phyloP scores from a whole-genome alignment of 2,329 filamentous ascomycete species.

The Lachnellula willkommii region DNA sequence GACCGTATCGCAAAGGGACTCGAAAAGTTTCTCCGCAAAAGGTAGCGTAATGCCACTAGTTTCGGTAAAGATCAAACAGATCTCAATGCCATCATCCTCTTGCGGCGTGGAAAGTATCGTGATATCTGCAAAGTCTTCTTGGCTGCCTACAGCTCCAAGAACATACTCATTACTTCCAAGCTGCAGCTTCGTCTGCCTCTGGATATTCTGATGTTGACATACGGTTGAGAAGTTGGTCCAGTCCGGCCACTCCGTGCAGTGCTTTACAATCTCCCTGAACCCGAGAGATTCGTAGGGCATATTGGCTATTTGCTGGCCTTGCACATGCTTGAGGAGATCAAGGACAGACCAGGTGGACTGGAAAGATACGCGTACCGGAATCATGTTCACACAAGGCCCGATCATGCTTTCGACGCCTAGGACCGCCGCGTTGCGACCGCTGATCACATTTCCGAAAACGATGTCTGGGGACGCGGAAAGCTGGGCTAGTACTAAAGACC shows the following conservation, averaged over 20 bases:
- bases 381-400: constrained; percentile 39
- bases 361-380: constrained; percentile 34
- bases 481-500: constrained; percentile 38
- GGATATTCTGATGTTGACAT: constrained; percentile 18
- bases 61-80: constrained; percentile 8
- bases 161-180: constrained; percentile 9
- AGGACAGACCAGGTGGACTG: constrained; percentile 4
- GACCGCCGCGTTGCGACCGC: constrained; percentile 11
- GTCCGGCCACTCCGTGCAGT: constrained; percentile 15
- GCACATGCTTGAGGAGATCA: constrained; percentile 9
- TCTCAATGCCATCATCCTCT: constrained; percentile 8
- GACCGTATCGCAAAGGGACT: constrained; percentile 2
- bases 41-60: constrained; percentile 2
- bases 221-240: constrained; percentile 14
- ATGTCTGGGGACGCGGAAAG: constrained; percentile 23
- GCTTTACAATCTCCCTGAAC: constrained; percentile 13
- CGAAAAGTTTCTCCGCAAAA: constrained; percentile 5
- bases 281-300: constrained; percentile 18
- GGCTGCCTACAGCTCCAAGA: constrained; percentile 6
- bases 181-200: neutral
- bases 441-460: constrained; percentile 13
- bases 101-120: constrained; percentile 9
- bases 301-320: constrained; percentile 8
- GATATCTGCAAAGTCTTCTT: constrained; percentile 14
- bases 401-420: constrained; percentile 36